Percentiles rank a stretch among this genome's conserved stretches.
Conservation (phyloP, 75 land plant species). For the Selaginella tamariscina region DNA sequence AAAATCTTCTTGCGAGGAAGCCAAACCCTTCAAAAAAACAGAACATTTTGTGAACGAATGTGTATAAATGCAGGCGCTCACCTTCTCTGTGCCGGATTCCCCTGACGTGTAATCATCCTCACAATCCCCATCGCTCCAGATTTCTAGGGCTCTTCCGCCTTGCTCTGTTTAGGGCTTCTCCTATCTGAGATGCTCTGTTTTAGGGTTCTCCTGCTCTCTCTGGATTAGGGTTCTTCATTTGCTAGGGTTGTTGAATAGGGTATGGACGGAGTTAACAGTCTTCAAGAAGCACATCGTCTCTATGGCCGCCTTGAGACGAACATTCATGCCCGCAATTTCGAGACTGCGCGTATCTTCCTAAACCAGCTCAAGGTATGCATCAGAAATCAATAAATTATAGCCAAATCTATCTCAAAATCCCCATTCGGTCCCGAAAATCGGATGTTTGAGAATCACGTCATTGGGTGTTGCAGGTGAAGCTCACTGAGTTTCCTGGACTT, state of each 20-base stretch:
- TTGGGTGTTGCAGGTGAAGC: slow-evolving; percentile 34
- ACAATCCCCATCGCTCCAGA: background rate
- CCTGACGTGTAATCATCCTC: background rate
- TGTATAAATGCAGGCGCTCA: background rate
- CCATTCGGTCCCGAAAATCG: background rate
- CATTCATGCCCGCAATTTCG: slow-evolving; percentile 20
- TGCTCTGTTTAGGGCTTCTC: too few relatives aligned
- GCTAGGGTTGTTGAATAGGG: background rate
- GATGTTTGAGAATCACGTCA: background rate
- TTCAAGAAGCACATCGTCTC: background rate
- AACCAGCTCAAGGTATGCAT: slow-evolving; percentile 68
- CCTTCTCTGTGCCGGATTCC: background rate
- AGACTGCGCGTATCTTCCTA: slow-evolving; percentile 35
- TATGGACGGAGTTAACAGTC: background rate
- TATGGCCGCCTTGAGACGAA: background rate
- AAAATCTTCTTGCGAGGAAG: background rate
- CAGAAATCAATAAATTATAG: background rate
- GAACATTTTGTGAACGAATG: background rate
- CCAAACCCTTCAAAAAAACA: background rate
- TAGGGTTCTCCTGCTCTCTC: too few relatives aligned
- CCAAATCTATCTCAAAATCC: too few relatives aligned
- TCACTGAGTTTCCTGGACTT: slow-evolving; percentile 54
- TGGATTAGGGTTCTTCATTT: too few relatives aligned
- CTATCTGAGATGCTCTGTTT: too few relatives aligned
- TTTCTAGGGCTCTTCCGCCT: too few relatives aligned